These are phyloP conservation scores for Colletotrichum cuscutae DNA, from an alignment of 2,329 filamentous ascomycete genomes.

Conservation along the genomic window DNA sequence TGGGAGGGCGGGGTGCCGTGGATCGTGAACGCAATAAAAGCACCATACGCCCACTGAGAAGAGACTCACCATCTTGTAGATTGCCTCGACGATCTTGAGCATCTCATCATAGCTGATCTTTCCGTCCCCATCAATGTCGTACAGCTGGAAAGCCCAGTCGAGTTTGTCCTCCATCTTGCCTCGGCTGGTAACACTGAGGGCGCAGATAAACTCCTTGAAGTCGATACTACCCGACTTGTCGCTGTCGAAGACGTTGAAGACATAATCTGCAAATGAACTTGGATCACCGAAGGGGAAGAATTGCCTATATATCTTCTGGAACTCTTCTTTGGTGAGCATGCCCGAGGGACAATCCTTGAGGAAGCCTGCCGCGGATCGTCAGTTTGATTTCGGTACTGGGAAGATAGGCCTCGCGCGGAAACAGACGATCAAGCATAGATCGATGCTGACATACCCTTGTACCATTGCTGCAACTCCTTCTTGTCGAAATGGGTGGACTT, in stretches of 20 bases:
- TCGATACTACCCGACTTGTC: slow-evolving; percentile 98
- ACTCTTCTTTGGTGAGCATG: slow-evolving; percentile 97
- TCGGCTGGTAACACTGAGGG: slow-evolving; percentile 93
- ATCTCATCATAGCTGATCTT: slow-evolving; percentile 99
- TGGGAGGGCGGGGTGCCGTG: background rate
- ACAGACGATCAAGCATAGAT: background rate
- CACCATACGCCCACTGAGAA: background rate
- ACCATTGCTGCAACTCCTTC: slow-evolving; percentile 99
- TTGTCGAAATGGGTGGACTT: slow-evolving; percentile 99
- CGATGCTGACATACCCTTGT: slow-evolving; percentile 79
- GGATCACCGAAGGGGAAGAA: slow-evolving; percentile 99
- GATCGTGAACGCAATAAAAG: background rate
- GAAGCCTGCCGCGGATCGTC: slow-evolving; percentile 73
- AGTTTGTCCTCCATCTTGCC: slow-evolving; percentile 99
- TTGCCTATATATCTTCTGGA: slow-evolving; percentile 99
- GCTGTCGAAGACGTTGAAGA: slow-evolving; percentile 98
- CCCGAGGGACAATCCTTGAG: slow-evolving; percentile 97
- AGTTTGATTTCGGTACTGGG: background rate
- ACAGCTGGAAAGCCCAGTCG: slow-evolving; percentile 99
- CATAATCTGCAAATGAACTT: slow-evolving; percentile 97
- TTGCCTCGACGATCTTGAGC: slow-evolving; percentile 97
- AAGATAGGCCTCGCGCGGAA: background rate
- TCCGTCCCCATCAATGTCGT: slow-evolving; percentile 98
- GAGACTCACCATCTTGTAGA: slow-evolving; percentile 93
- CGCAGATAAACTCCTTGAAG: slow-evolving; percentile 99